Conservation (phyloP, 1,139 yeast genomes). For the Saccharomyces hybrid region DNA sequence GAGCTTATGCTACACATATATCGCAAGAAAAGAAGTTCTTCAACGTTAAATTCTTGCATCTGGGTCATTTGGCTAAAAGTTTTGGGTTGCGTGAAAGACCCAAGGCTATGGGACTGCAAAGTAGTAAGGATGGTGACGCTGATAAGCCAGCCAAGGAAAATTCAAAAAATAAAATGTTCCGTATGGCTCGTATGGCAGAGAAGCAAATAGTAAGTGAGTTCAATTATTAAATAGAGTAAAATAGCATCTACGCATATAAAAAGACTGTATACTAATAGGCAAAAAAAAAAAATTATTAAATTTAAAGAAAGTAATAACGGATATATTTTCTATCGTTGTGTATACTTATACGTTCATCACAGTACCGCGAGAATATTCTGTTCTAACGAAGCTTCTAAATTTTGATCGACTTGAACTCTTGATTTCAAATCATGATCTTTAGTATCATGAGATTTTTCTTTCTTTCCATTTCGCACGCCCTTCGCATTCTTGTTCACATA, state of each 20-base stretch:
- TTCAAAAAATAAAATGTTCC: slow-evolving; percentile 63
- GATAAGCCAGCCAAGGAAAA: slow-evolving; percentile 43
- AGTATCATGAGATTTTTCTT: neutral
- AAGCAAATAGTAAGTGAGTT: slow-evolving; percentile 63
- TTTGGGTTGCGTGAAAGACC: slow-evolving; percentile 95
- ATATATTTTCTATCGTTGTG: neutral
- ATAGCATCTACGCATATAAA: neutral
- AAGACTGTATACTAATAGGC: neutral
- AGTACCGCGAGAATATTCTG: slow-evolving; percentile 22
- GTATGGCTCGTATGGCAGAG: slow-evolving; percentile 68
- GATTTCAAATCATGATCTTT: slow-evolving; percentile 7
- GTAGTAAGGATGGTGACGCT: slow-evolving; percentile 25
- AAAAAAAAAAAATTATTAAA: neutral
- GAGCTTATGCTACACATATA: slow-evolving; percentile 94
- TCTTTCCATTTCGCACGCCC: neutral
- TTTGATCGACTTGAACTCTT: slow-evolving; percentile 21
- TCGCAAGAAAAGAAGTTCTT: slow-evolving; percentile 69
- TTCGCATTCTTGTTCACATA: slow-evolving; percentile 19
- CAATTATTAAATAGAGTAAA: slow-evolving; percentile 38
- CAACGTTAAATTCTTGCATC: slow-evolving; percentile 72
- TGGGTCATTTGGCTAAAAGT: slow-evolving; percentile 92
- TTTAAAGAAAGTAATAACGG: neutral
- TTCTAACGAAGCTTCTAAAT: slow-evolving; percentile 18
- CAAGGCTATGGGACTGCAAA: slow-evolving; percentile 50
- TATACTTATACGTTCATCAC: slow-evolving; percentile 2